Base-by-base conservation (phyloP, 2,329 filamentous ascomycete genomes). In the Alternaria conjuncta region DNA sequence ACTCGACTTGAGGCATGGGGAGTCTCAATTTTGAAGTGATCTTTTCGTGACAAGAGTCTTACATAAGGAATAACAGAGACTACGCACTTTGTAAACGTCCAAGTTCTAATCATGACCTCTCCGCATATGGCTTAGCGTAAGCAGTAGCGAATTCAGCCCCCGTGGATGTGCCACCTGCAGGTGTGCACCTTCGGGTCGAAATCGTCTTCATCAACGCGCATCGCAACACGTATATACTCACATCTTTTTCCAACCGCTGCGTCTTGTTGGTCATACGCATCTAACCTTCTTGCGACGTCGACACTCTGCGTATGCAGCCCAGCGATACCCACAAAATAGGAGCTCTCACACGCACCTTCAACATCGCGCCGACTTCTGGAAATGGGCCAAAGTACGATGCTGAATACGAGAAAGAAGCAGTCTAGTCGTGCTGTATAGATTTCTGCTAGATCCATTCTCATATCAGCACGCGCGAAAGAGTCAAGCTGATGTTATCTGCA, bases 1-100 rank as follows among this genome's bases (percentile, higher is more conserved):
- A n/a, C 0, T 1, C 15, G 3, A 5, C 1, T 41, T 2, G 8
- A 41, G 3, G 32, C 15, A 41, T 41, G 3, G 11, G 28, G 11
- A 28, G 26, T 28, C 4, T 12, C 26, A 28, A 28, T 12, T 12
- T 5, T 28, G 1, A 28, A 28, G 26, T 28, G 26, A 12, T 12
- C 10, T 28, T 28, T 28, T 5, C 11, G 26, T 28, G 26, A 28
- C 26, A 28, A 28, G 10, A 28, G 26, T 28, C 26, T 28, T 28
- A 12, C 26, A 28, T 5, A 2, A 28, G 26, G 26, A 28, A 28
- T 30, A 30, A 30, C 5, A 30, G 11, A 30, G 28, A 30, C 1
- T 6, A 0, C 2, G 28, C 11, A 30, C 11, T 30, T 13, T 13
- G 12, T 6, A 6, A 30, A 30, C 5, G 28, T 30, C 2, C 5